These are phyloP conservation scores for Globisporangium spinosum DNA, from an alignment of 352 stramenopile genomes.

Conservation along the genomic window DNA sequence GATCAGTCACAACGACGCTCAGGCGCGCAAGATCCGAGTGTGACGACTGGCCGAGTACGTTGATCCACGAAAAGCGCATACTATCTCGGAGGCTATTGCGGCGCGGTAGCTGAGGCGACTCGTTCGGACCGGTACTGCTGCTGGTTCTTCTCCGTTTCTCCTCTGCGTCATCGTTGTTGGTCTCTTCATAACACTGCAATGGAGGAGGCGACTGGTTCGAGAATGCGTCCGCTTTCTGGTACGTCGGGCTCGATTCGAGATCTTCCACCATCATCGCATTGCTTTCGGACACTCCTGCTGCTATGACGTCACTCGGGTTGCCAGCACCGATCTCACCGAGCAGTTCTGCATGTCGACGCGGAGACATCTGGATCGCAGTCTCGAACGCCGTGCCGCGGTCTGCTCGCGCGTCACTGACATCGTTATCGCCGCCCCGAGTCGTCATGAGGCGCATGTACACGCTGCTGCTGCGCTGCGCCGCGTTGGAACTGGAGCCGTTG, in stretches of 20 bases:
- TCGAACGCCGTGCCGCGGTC: conserved; percentile 13
- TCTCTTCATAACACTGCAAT: background rate
- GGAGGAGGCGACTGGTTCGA: conserved; percentile 1
- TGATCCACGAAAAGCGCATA: conserved; percentile 64
- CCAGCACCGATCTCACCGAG: conserved; percentile 1
- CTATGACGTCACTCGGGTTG: background rate
- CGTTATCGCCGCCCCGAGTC: conserved; percentile 2
- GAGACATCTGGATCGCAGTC: conserved; percentile 18
- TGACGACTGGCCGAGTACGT: conserved; percentile 44
- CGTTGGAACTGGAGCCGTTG: conserved; percentile 1
- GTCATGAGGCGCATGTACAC: background rate
- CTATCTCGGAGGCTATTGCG: conserved; percentile 42
- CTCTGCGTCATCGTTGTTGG: conserved; percentile 1
- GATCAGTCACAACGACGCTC: background rate
- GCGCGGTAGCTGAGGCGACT: background rate
- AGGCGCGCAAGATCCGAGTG: conserved; percentile 28
- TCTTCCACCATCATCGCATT: conserved; percentile 10
- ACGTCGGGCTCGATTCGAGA: conserved; percentile 5
- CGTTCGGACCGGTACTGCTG: conserved; percentile 1
- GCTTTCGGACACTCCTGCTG: background rate
- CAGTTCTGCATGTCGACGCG: conserved; percentile 12
- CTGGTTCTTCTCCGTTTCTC: background rate
- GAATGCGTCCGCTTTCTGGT: conserved; percentile 7
- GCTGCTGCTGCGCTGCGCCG: conserved; percentile 14
- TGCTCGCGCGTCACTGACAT: background rate